These are phyloP conservation scores for Botrytis tulipae DNA, from an alignment of 2,329 filamentous ascomycete genomes.

Conservation along the genomic window DNA sequence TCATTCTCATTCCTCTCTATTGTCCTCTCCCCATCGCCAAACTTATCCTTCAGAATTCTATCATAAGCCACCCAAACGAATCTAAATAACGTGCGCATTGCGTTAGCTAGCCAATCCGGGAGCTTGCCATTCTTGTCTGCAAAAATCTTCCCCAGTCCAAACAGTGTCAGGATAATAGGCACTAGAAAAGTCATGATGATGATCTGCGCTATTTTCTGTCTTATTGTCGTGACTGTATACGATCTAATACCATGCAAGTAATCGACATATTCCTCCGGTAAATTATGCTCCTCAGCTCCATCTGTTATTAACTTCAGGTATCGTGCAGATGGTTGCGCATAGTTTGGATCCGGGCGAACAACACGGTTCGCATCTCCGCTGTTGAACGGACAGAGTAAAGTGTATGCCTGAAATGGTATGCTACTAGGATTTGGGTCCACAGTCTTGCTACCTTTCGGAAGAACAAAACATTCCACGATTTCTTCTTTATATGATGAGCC, in stretches of 20 bases:
- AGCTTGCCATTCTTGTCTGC: constrained; percentile 64
- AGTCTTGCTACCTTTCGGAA: constrained; percentile 54
- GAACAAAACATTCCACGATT: constrained; percentile 70
- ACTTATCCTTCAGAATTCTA: constrained; percentile 59
- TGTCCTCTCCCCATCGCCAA: constrained; percentile 83
- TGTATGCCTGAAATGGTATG: constrained; percentile 76
- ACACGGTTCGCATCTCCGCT: constrained; percentile 10
- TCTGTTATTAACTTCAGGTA: constrained; percentile 79
- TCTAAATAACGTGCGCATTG: constrained; percentile 53
- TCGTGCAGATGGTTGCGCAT: constrained; percentile 78
- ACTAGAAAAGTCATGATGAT: constrained; percentile 61
- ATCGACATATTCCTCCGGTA: constrained; percentile 73
- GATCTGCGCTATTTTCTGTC: constrained; percentile 64
- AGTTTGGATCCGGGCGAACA: constrained; percentile 62
- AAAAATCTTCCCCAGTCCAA: constrained; percentile 50
- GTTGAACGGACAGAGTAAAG: constrained; percentile 61
- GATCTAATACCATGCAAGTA: constrained; percentile 69
- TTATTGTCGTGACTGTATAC: constrained; percentile 65
- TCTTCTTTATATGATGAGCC: constrained; percentile 84
- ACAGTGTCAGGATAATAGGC: constrained; percentile 55
- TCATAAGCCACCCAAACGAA: constrained; percentile 66
- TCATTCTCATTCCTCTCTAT: constrained; percentile 23
- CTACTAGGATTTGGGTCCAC: constrained; percentile 65
- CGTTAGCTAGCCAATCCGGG: constrained; percentile 63
- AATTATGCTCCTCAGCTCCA: constrained; percentile 75